Base-by-base conservation (phyloP, 331 rosid genomes). In the Acacia pycnantha region DNA sequence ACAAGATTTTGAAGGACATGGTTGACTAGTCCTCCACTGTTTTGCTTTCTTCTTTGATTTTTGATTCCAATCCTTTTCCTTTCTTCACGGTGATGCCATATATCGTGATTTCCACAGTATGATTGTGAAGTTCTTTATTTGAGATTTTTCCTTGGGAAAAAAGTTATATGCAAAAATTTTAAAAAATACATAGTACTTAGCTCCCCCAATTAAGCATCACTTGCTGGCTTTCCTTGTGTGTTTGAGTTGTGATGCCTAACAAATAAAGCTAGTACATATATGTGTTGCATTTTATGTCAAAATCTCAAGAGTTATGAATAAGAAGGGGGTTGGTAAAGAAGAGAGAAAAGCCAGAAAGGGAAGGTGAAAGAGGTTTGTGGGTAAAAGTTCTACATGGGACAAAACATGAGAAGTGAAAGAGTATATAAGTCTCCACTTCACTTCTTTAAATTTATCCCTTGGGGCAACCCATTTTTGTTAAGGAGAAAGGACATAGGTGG, bases 11-110 rank as follows among this genome's bases (percentile, higher is more conserved):
- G 82, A 65, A 82, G 54, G 76, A 11, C 64, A 22, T 70, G 79
- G 27, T 70, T 82, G 86, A 82, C 82, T 61, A 59, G 64, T 59
- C 77, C 19, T 77, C 66, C 6, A 65, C 50, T 22, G 27, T 58
- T 27, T 62, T 62, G 47, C 66, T 66, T 73, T 67, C 24, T 59
- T 46, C 31, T 74, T 40, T 46, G 79, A 70, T 78, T 69, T 61
- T 68, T 74, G 12, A 43, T 68, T 68, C 67, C 73, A 62, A 48
- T 31, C 71, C 59, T 64, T 51, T 51, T 21, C 4, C 41, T 6
- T 44, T 43, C 19, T 11, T 53, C 29, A 11, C 31, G 65, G 67
- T 53, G 3, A n/a, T 51, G 59, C 22, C 58, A 51, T 51, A 19
- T 18, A 62, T 67, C 27, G n/a, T 64, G 35, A 13, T 37, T 29